A percentile compares a stretch with the other conserved stretches of the same genome.
phyloP scores from a whole-genome alignment of 73 alveolate genomes.

The Paramecium sexaurelia region DNA sequence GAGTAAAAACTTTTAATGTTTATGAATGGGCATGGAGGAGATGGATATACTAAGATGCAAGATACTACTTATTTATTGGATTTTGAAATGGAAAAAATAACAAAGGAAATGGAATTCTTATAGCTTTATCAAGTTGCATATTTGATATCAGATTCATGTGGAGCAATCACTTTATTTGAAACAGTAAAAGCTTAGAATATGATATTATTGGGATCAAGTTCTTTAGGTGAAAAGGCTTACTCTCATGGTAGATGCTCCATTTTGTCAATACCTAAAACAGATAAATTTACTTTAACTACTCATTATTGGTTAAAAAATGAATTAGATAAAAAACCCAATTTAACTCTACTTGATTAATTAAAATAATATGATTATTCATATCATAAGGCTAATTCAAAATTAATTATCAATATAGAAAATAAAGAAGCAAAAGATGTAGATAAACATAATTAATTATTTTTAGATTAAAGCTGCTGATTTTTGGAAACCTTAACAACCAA shows the following conservation, averaged over 20 bases:
- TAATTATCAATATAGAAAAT: neutral
- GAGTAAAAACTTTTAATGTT: conserved; percentile 7
- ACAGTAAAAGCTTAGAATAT: conserved; percentile 28
- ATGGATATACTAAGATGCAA: conserved; percentile 65
- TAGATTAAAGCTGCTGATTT: conserved; percentile 33
- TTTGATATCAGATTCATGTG: conserved; percentile 59
- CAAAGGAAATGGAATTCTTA: conserved; percentile 38
- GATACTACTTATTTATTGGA: conserved; percentile 58
- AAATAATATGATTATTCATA: neutral
- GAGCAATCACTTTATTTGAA: conserved; percentile 62
- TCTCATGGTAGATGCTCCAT: neutral
- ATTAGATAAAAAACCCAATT: neutral
- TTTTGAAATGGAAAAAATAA: conserved; percentile 52
- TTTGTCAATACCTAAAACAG: conserved; percentile 28
- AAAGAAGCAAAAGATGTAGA: conserved; percentile 18
- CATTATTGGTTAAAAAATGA: neutral
- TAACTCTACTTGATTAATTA: neutral
- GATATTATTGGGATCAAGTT: conserved; percentile 43
- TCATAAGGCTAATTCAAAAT: neutral
- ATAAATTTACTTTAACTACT: neutral
- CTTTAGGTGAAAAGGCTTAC: conserved; percentile 1
- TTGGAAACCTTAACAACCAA: neutral
- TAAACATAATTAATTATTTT: neutral
- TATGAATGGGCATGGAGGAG: conserved; percentile 67
- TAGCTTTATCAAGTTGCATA: conserved; percentile 47